phyloP scores from a whole-genome alignment of 2,329 filamentous ascomycete genomes.

The Trichophyton simii region DNA sequence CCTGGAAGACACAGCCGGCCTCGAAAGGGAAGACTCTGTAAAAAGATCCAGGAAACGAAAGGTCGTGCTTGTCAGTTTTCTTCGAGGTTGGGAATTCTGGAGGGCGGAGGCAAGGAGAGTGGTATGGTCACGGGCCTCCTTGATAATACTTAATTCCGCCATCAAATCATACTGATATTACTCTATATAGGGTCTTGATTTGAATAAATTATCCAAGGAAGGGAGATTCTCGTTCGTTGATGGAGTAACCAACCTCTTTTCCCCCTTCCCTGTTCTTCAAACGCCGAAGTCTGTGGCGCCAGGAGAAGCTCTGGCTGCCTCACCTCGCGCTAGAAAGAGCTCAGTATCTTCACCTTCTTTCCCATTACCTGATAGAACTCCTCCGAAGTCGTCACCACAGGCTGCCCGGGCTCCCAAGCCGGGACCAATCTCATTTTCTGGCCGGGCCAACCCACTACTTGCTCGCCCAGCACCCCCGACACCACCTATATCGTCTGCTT shows the following conservation, averaged over 20 bases:
- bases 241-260: slow-evolving; percentile 52
- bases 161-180: not conserved
- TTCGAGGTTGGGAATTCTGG: slow-evolving; percentile 71
- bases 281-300: not conserved
- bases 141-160: not conserved
- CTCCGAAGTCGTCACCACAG: not conserved
- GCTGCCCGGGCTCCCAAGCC: not conserved
- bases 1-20: slow-evolving; percentile 12
- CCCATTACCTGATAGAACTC: slow-evolving; percentile 3
- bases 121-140: slow-evolving; percentile 32
- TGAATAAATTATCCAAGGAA: slow-evolving; percentile 46
- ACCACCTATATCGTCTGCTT: not conserved
- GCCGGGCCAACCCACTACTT: not conserved
- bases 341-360: not conserved
- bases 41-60: slow-evolving; percentile 20
- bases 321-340: not conserved
- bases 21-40: slow-evolving; percentile 5
- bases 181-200: slow-evolving; percentile 52
- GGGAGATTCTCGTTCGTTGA: slow-evolving; percentile 62
- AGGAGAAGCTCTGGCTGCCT: not conserved
- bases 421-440: not conserved
- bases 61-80: slow-evolving; percentile 70
- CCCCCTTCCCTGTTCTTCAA: slow-evolving; percentile 5
- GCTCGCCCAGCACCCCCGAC: not conserved
- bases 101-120: slow-evolving; percentile 54